Conservation (phyloP, 192 early-diverging fungal genomes). For the Obelidium mucronatum region DNA sequence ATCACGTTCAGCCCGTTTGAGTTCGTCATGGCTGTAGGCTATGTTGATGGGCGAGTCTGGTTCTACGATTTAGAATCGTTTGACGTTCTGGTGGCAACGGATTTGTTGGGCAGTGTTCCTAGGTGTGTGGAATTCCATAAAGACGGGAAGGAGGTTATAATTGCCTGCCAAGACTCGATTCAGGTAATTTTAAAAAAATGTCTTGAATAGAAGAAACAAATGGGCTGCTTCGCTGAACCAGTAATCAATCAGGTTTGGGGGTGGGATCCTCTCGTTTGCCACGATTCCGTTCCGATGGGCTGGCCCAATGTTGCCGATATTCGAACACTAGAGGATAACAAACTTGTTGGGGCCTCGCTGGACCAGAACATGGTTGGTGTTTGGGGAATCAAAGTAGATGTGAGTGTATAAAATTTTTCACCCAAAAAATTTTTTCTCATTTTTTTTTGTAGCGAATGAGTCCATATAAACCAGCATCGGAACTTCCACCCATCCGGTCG, state of each 20-base stretch:
- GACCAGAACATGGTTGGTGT: conserved; percentile 59
- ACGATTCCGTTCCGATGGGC: conserved; percentile 40
- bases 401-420: conserved; percentile 27
- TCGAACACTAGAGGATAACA: conserved; percentile 48
- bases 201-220: neutral
- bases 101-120: conserved; percentile 14
- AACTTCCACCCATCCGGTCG: neutral
- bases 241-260: conserved; percentile 45
- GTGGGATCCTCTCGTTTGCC: conserved; percentile 55
- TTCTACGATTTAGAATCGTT: conserved; percentile 67
- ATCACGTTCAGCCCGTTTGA: conserved; percentile 66
- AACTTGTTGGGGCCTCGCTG: conserved; percentile 50
- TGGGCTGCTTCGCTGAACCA: conserved; percentile 17
- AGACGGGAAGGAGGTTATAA: conserved; percentile 53
- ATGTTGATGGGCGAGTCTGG: conserved; percentile 50
- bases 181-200: conserved; percentile 42
- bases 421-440: conserved; percentile 5
- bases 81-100: conserved; percentile 48
- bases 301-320: conserved; percentile 61
- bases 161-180: conserved; percentile 48
- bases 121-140: conserved; percentile 51
- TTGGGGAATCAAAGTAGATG: conserved; percentile 56
- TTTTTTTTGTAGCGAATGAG: conserved; percentile 27
- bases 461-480: conserved; percentile 15
- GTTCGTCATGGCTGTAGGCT: conserved; percentile 57